These are phyloP conservation scores for Phytophthora sp. DNA, from an alignment of 352 stramenopile species.

Conservation along the genomic window DNA sequence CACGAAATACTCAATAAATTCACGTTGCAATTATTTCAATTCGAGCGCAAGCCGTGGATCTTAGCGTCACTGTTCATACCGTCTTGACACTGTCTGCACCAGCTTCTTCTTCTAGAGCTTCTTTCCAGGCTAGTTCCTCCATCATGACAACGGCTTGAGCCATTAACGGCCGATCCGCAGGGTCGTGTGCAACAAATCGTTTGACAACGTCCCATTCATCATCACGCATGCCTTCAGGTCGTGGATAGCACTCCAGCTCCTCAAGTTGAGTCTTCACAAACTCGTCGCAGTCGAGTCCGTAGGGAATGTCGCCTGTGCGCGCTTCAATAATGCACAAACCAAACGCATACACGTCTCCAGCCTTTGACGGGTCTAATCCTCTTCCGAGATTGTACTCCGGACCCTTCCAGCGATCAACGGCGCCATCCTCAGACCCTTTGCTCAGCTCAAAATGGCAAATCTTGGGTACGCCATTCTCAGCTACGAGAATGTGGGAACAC, in stretches of 20 bases:
- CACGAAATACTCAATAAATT: no score
- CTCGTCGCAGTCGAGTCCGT: constrained; percentile 23
- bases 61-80: no score
- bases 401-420: constrained; percentile 30
- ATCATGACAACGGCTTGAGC: constrained; percentile 28
- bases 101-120: constrained; percentile 21
- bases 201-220: constrained; percentile 36
- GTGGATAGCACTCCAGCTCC: constrained; percentile 17
- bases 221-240: constrained; percentile 23
- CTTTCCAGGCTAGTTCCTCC: constrained; percentile 24
- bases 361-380: constrained; percentile 20
- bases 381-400: constrained; percentile 28
- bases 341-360: constrained; percentile 32
- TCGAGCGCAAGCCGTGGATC: no score
- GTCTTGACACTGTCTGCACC: no score
- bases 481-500: constrained; percentile 32
- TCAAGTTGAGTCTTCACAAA: constrained; percentile 14
- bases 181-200: constrained; percentile 26
- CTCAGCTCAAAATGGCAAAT: constrained; percentile 36
- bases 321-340: constrained; percentile 39
- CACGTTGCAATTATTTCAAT: no score
- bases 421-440: constrained; percentile 2
- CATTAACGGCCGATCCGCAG: constrained; percentile 23
- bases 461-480: constrained; percentile 10
- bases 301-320: constrained; percentile 24